Evolutionary conservation across 805 yeast genomes (phyloP).

Genomic region (Pichia ethanolica): DNA sequence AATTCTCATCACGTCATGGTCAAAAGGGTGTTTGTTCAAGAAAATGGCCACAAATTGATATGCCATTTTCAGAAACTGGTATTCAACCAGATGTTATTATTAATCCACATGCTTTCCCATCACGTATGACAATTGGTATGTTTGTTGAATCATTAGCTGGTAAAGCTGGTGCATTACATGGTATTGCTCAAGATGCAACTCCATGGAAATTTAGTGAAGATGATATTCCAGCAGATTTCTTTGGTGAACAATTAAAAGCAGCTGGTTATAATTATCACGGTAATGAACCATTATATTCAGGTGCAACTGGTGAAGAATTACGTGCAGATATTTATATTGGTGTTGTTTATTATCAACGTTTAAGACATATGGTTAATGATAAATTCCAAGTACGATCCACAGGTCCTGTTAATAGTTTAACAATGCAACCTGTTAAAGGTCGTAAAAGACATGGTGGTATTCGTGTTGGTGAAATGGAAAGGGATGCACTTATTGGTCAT

Average conservation of each 20-base stretch:
- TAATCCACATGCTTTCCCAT: slow-evolving; percentile 99
- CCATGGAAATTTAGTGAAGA: slow-evolving; percentile 91
- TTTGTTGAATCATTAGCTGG: slow-evolving; percentile 98
- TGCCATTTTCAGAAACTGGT: slow-evolving; percentile 96
- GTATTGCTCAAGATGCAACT: slow-evolving; percentile 94
- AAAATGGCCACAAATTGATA: slow-evolving; percentile 93
- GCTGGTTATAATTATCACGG: slow-evolving; percentile 98
- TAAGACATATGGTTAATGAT: slow-evolving; percentile 99
- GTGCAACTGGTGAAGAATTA: slow-evolving; percentile 96
- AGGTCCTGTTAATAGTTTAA: slow-evolving; percentile 93
- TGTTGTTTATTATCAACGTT: slow-evolving; percentile 93
- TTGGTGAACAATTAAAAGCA: slow-evolving; percentile 81
- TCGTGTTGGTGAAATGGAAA: slow-evolving; percentile 99
- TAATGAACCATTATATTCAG: slow-evolving; percentile 98
- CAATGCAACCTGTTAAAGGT: slow-evolving; percentile 99
- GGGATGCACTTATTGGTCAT: slow-evolving; percentile 97
- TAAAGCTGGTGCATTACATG: slow-evolving; percentile 96
- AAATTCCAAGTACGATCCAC: slow-evolving; percentile 99
- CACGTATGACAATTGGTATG: slow-evolving; percentile 99
- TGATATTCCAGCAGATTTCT: slow-evolving; percentile 95
- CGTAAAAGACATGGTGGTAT: slow-evolving; percentile 99
- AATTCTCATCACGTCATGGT: slow-evolving; percentile 95
- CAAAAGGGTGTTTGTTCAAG: slow-evolving; percentile 98
- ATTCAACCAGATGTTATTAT: slow-evolving; percentile 96
- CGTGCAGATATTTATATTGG: slow-evolving; percentile 95